phyloP scores from a whole-genome alignment of 1,284 basidiomycete species.

The Serendipita sp. region DNA sequence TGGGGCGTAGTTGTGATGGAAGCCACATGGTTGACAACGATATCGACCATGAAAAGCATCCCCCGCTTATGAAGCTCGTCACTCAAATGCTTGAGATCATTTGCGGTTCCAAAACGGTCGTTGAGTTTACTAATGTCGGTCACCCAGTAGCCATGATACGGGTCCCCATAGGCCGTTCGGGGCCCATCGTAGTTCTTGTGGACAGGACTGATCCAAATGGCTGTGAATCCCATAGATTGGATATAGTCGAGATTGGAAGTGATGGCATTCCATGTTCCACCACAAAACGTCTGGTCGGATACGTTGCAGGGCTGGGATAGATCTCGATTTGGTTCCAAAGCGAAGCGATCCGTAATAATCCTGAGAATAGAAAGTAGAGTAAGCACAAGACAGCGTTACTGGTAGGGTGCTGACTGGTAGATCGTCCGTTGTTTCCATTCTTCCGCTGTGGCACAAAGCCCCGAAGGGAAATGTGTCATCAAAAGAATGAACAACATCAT shows the following conservation, averaged over 20 bases:
- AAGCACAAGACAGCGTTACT: constrained; percentile 5
- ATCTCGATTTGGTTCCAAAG: constrained; percentile 40
- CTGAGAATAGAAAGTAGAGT: constrained; percentile 23
- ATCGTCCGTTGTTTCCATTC: constrained; percentile 25
- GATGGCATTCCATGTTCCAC: constrained; percentile 65
- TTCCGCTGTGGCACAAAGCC: constrained; percentile 5
- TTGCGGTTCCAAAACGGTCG: constrained; percentile 48
- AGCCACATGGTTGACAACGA: constrained; percentile 66
- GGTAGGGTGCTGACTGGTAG: constrained; percentile 23
- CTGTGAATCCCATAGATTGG: constrained; percentile 62
- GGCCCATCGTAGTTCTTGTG: constrained; percentile 56
- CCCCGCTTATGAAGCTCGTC: constrained; percentile 48
- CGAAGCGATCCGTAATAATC: constrained; percentile 64
- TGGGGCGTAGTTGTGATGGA: constrained; percentile 36
- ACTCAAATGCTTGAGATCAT: constrained; percentile 53
- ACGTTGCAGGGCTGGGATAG: constrained; percentile 38
- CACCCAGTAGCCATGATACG: constrained; percentile 60
- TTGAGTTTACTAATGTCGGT: constrained; percentile 52
- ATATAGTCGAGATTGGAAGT: constrained; percentile 65
- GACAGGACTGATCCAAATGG: constrained; percentile 55
- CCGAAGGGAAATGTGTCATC: too few species aligned
- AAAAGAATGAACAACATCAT: too few species aligned
- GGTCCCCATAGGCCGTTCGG: constrained; percentile 46
- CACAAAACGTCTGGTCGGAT: constrained; percentile 47
- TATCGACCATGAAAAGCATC: constrained; percentile 68